Evolutionary conservation across 2,329 filamentous ascomycete species (phyloP).

Genomic region (Trichoderma guizhouense): DNA sequence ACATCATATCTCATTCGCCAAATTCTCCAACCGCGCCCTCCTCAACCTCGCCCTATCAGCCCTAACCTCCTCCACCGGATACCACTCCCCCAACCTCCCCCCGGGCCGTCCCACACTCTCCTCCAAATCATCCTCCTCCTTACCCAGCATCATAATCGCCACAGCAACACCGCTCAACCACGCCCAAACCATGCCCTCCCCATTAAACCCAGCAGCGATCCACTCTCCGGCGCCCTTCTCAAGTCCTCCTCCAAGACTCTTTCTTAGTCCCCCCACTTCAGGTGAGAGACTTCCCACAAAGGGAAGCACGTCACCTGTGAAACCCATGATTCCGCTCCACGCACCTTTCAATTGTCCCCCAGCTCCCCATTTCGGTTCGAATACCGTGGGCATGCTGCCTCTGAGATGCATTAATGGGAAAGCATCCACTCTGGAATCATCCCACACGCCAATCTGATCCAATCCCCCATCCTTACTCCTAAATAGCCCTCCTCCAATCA

Average conservation of each 20-base stretch:
- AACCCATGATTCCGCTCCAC: slow-evolving; percentile 50
- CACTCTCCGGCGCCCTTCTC: slow-evolving; percentile 39
- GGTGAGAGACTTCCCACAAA: slow-evolving; percentile 46
- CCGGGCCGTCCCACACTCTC: slow-evolving; percentile 34
- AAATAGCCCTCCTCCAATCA: slow-evolving; percentile 53
- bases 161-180: slow-evolving; percentile 50
- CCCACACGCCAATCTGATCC: slow-evolving; percentile 45
- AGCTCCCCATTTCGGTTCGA: slow-evolving; percentile 37
- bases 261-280: neutral
- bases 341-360: slow-evolving; percentile 34
- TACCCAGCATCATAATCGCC: slow-evolving; percentile 44
- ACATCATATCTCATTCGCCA: slow-evolving; percentile 22
- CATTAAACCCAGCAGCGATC: slow-evolving; percentile 50
- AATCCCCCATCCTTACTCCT: slow-evolving; percentile 41
- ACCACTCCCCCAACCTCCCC: slow-evolving; percentile 39
- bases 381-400: slow-evolving; percentile 42
- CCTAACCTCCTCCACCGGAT: slow-evolving; percentile 35
- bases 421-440: slow-evolving; percentile 43
- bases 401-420: slow-evolving; percentile 38
- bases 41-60: slow-evolving; percentile 34
- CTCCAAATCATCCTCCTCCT: slow-evolving; percentile 31
- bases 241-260: neutral
- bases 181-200: slow-evolving; percentile 53
- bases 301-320: slow-evolving; percentile 47
- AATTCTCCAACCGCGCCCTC: slow-evolving; percentile 36